A percentile compares a stretch with the other conserved stretches of the same genome.
These are phyloP conservation scores for Meyerozyma guilliermondii DNA, from an alignment of 1,139 yeast genomes.

Conservation along the genomic window DNA sequence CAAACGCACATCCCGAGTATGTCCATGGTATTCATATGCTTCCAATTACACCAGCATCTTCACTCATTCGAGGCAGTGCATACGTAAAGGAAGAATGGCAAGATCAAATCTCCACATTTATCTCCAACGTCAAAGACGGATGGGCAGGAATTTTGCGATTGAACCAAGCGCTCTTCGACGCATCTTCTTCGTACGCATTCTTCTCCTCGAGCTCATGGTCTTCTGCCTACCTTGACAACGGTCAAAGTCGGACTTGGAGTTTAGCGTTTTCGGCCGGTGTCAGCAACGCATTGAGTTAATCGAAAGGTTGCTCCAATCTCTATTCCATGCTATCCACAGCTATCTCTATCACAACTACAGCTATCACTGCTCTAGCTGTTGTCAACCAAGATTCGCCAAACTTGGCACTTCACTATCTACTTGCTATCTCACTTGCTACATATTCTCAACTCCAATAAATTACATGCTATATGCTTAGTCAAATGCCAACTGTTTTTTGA, in stretches of 20 bases:
- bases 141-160: slow-evolving; percentile 85
- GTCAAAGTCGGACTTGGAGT: slow-evolving; percentile 89
- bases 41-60: slow-evolving; percentile 86
- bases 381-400: too few relatives aligned
- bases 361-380: too few relatives aligned
- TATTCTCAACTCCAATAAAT: slow-evolving; percentile 1
- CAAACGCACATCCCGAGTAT: slow-evolving; percentile 53
- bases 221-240: slow-evolving; percentile 65
- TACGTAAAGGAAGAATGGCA: slow-evolving; percentile 85
- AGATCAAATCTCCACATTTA: slow-evolving; percentile 43
- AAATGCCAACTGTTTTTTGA: slow-evolving; percentile 88
- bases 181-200: slow-evolving; percentile 59
- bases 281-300: slow-evolving; percentile 7
- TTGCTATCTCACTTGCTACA: background rate
- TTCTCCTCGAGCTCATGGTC: slow-evolving; percentile 52
- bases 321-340: background rate
- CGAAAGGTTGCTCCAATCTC: too few relatives aligned
- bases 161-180: slow-evolving; percentile 74
- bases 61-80: slow-evolving; percentile 61
- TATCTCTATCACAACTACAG: too few relatives aligned
- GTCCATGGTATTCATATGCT: slow-evolving; percentile 96
- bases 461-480: slow-evolving; percentile 33
- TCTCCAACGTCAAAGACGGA: slow-evolving; percentile 59
- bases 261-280: slow-evolving; percentile 49
- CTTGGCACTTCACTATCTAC: too few relatives aligned